Evolutionary conservation across 2,329 filamentous ascomycete species (phyloP).

Genomic region (Pyricularia grisea): DNA sequence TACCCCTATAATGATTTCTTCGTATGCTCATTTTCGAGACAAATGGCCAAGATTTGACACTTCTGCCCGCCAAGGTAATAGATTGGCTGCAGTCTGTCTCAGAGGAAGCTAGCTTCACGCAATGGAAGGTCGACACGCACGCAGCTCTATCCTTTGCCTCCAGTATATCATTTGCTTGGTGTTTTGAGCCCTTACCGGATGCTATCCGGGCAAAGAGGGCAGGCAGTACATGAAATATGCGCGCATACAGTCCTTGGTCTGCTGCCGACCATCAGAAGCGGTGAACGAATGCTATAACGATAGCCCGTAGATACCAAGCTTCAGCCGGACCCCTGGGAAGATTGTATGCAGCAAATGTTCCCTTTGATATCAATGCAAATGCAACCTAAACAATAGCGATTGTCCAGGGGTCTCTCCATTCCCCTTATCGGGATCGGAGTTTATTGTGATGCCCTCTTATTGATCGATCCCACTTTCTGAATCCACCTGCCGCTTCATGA

Average conservation of each 20-base stretch:
- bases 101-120: background rate
- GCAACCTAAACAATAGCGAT: background rate
- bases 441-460: background rate
- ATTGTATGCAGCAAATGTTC: background rate
- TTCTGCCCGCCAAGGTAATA: background rate
- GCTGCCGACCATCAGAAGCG: background rate
- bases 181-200: background rate
- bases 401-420: background rate
- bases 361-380: background rate
- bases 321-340: background rate
- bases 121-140: background rate
- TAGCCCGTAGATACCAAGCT: background rate
- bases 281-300: background rate
- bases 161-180: background rate
- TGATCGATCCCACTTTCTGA: background rate
- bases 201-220: background rate
- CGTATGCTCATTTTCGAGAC: background rate
- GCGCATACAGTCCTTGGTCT: background rate
- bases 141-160: background rate
- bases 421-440: background rate
- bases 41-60: background rate
- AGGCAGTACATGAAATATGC: background rate
- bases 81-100: background rate
- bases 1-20: background rate
- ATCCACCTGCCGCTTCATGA: background rate